Conservation (phyloP, 805 yeast species). For the Nadsonia fulvescens region DNA sequence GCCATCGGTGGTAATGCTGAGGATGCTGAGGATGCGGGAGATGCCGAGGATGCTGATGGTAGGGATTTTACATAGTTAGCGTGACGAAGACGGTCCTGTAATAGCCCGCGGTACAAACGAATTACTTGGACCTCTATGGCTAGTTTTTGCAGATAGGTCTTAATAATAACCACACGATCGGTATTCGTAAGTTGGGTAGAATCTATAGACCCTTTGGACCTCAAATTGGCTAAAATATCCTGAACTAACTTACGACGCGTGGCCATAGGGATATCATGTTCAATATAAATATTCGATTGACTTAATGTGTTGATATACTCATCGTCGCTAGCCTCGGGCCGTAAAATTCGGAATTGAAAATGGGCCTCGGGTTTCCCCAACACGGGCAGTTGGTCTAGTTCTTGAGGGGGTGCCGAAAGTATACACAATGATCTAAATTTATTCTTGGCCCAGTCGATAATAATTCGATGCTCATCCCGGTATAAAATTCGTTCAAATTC, state of each 20-base stretch:
- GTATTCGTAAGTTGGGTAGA: conserved; percentile 15
- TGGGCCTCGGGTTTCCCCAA: conserved; percentile 14
- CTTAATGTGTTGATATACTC: conserved; percentile 29
- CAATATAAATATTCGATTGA: conserved; percentile 34
- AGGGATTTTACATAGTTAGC: too few species aligned
- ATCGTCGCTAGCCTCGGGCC: conserved; percentile 25
- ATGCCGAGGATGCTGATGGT: conserved; percentile 1
- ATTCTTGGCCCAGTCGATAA: conserved; percentile 50
- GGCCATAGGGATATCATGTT: conserved; percentile 29
- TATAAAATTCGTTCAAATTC: conserved; percentile 26
- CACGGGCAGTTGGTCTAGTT: conserved; percentile 16
- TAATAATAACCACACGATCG: conserved; percentile 28
- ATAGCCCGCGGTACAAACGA: conserved; percentile 36
- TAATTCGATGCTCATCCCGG: conserved; percentile 44
- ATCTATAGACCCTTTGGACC: too few species aligned
- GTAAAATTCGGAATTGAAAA: conserved; percentile 23
- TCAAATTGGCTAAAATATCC: conserved; percentile 15
- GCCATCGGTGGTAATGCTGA: too few species aligned
- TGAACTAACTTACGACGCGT: conserved; percentile 24
- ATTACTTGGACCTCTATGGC: conserved; percentile 51
- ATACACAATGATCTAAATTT: conserved; percentile 45
- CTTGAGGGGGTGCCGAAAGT: conserved; percentile 30
- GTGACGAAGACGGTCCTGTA: conserved; percentile 12
- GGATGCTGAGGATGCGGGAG: too few species aligned
- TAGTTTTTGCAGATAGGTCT: conserved; percentile 28